Conservation (phyloP, 176 grass and related monocot genomes). For the Hordeum marinum region DNA sequence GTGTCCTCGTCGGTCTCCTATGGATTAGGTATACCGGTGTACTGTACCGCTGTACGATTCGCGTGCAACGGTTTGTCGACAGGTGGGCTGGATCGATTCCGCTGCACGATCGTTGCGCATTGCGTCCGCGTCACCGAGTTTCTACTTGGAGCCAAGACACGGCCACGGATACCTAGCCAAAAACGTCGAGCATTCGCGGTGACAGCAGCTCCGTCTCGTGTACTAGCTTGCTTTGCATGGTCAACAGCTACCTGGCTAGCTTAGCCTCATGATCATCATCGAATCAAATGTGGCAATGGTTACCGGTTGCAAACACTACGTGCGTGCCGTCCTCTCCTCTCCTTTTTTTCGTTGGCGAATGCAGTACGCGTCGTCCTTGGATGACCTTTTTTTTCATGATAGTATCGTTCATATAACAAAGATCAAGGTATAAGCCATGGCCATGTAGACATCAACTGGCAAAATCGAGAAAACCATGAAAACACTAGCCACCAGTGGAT, state of each 20-base stretch:
- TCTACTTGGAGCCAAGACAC: neutral
- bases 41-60: neutral
- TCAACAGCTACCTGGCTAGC: neutral
- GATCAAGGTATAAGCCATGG: no score
- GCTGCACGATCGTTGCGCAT: neutral
- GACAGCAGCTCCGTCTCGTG: no score
- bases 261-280: neutral
- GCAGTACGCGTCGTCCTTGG: neutral
- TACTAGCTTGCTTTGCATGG: neutral
- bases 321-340: neutral
- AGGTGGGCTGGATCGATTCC: neutral
- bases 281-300: neutral
- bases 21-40: neutral
- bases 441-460: no score
- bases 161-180: neutral
- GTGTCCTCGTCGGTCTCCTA: no score
- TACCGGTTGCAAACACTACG: neutral
- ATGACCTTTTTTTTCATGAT: neutral
- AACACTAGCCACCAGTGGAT: no score
- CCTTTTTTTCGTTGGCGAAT: no score
- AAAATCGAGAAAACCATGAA: no score
- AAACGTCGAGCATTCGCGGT: neutral
- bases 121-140: neutral
- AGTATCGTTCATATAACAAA: neutral
- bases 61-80: neutral